phyloP scores from a whole-genome alignment of 2,329 filamentous ascomycete species.

The Tympanopsis confertula region DNA sequence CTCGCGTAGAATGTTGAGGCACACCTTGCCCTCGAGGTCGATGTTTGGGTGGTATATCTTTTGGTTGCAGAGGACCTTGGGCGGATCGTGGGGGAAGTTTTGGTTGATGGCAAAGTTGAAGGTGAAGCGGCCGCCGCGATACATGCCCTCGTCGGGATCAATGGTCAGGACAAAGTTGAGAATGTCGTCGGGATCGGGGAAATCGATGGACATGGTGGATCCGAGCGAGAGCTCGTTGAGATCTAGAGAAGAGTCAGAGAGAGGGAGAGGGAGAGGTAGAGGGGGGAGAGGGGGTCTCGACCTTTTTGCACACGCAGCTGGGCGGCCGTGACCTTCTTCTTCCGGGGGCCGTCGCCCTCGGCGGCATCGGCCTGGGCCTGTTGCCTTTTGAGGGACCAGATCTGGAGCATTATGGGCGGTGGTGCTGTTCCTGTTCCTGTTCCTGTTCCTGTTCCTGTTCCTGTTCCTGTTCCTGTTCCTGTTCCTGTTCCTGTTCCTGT shows the following conservation, averaged over 20 bases:
- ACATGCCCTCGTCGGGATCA: slow-evolving; percentile 75
- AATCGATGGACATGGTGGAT: slow-evolving; percentile 69
- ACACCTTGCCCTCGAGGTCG: slow-evolving; percentile 93
- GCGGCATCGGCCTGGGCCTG: slow-evolving; percentile 89
- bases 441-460: too few species aligned
- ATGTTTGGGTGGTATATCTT: slow-evolving; percentile 99
- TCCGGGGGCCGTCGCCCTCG: slow-evolving; percentile 64
- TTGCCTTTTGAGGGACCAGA: too few species aligned
- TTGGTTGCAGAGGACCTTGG: slow-evolving; percentile 91
- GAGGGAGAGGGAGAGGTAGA: too few species aligned
- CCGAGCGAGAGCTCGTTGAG: slow-evolving; percentile 71
- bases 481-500: too few species aligned
- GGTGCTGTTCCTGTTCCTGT: not conserved
- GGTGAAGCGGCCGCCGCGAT: slow-evolving; percentile 75
- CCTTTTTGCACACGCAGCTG: slow-evolving; percentile 94
- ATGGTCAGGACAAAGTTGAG: slow-evolving; percentile 74
- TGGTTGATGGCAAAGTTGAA: slow-evolving; percentile 89
- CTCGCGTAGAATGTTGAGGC: slow-evolving; percentile 90
- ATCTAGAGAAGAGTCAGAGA: slow-evolving; percentile 46
- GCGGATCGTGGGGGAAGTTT: slow-evolving; percentile 93
- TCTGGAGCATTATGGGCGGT: not conserved
- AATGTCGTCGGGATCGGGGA: slow-evolving; percentile 74
- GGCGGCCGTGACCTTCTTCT: slow-evolving; percentile 97
- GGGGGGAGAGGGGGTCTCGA: slow-evolving; percentile 21
- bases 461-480: too few species aligned